These are phyloP conservation scores for Musa troglodytarum DNA, from an alignment of 176 grass and related monocot species.

Conservation along the genomic window DNA sequence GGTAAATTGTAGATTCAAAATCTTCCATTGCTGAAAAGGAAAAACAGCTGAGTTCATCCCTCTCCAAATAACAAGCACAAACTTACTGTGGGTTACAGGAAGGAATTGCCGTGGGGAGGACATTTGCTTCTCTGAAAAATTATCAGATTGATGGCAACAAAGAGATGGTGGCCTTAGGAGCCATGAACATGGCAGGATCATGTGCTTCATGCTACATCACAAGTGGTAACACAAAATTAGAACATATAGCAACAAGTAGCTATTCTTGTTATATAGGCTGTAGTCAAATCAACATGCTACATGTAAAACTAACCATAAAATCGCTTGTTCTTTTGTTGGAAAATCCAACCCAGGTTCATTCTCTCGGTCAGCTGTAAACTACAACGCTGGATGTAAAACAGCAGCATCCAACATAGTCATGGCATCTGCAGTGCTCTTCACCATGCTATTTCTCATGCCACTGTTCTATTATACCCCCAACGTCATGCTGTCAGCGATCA, in stretches of 20 bases:
- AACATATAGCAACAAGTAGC: background rate
- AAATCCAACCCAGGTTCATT: constrained; percentile 50
- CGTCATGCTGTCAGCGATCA: constrained; percentile 93
- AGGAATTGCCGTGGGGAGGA: constrained; percentile 86
- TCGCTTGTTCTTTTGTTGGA: background rate
- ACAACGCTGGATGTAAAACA: constrained; percentile 83
- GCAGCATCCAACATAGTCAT: constrained; percentile 90
- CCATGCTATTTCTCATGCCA: constrained; percentile 95
- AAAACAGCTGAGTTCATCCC: too few species aligned
- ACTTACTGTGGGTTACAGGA: constrained; percentile 37
- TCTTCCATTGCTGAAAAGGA: background rate
- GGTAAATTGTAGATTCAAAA: too few species aligned
- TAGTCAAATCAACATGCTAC: background rate
- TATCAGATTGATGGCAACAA: constrained; percentile 99
- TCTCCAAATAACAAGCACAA: background rate
- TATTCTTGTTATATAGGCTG: background rate
- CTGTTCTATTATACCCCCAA: constrained; percentile 94
- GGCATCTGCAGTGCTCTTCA: constrained; percentile 78
- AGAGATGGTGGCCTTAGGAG: constrained; percentile 95
- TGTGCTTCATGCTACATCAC: constrained; percentile 97
- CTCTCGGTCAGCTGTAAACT: constrained; percentile 92
- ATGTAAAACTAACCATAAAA: background rate
- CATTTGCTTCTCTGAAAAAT: constrained; percentile 96
- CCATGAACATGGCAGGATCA: constrained; percentile 97
- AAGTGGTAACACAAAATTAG: constrained; percentile 28